phyloP scores from a whole-genome alignment of 768 basidiomycete species.

The Panellus pusillus region DNA sequence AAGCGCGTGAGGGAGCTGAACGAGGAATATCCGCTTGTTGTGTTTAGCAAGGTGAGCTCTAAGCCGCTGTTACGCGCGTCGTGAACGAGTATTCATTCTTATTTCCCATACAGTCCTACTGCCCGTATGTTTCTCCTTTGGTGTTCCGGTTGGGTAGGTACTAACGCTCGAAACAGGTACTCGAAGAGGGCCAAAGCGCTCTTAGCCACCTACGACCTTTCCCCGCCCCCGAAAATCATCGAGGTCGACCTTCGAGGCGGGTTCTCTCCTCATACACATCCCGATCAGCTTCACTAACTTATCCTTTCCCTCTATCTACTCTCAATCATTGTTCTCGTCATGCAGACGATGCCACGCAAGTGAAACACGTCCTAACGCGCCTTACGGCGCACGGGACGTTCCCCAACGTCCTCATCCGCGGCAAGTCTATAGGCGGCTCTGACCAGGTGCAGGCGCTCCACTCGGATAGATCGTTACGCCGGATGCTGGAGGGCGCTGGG shows the following conservation, averaged over 20 bases:
- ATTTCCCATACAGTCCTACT: slow-evolving; percentile 54
- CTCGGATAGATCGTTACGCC: slow-evolving; percentile 41
- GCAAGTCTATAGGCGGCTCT: slow-evolving; percentile 64
- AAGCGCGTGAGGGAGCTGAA: slow-evolving; percentile 43
- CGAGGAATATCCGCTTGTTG: slow-evolving; percentile 60
- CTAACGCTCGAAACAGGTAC: slow-evolving; percentile 47
- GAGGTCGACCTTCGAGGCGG: slow-evolving; percentile 75
- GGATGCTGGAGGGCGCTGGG: slow-evolving; percentile 49
- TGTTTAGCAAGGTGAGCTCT: slow-evolving; percentile 77
- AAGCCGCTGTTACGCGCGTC: not conserved
- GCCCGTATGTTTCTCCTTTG: slow-evolving; percentile 58
- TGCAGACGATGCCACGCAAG: slow-evolving; percentile 57
- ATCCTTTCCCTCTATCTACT: not conserved
- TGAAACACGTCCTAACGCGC: slow-evolving; percentile 67
- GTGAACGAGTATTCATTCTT: not conserved
- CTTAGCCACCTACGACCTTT: slow-evolving; percentile 56
- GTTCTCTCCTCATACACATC: slow-evolving; percentile 15
- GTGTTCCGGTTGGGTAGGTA: too few relatives aligned
- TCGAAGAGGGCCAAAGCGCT: slow-evolving; percentile 64
- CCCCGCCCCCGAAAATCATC: slow-evolving; percentile 65
- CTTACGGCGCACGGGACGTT: slow-evolving; percentile 70
- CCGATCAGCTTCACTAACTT: too few relatives aligned
- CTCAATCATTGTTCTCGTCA: not conserved
- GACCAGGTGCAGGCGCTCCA: slow-evolving; percentile 60
- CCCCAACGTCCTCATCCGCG: slow-evolving; percentile 70